phyloP scores from a whole-genome alignment of 2,329 filamentous ascomycete genomes.

The Allantophomopsis lycopodina region DNA sequence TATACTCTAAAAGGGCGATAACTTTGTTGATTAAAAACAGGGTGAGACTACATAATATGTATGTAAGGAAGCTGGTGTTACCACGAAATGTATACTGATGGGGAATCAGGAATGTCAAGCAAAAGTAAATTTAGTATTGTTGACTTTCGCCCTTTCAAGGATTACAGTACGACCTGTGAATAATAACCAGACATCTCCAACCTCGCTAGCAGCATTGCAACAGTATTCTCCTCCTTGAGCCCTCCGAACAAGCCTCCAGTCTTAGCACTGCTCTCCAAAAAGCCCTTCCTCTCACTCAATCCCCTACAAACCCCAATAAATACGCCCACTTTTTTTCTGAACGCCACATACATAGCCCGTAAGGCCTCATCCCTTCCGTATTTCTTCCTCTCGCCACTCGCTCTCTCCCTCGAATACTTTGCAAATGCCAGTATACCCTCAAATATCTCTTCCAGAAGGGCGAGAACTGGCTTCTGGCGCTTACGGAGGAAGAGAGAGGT shows the following conservation, averaged over 20 bases:
- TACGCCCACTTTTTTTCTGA: conserved; percentile 58
- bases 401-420: conserved; percentile 28
- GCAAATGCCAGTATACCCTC: conserved; percentile 58
- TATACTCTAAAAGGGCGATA: too few relatives aligned
- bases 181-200: conserved; percentile 64
- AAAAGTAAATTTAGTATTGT: too few relatives aligned
- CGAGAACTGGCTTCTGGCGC: conserved; percentile 59
- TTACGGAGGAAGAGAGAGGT: conserved; percentile 60
- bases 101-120: too few relatives aligned
- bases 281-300: conserved; percentile 45
- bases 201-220: conserved; percentile 53
- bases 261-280: conserved; percentile 17
- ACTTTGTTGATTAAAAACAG: too few relatives aligned
- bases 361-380: conserved; percentile 22
- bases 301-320: conserved; percentile 63
- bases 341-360: conserved; percentile 43
- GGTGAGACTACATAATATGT: too few relatives aligned
- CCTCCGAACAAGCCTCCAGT: conserved; percentile 14
- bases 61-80: too few relatives aligned
- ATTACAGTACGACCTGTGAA: conserved; percentile 6
- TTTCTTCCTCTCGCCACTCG: conserved; percentile 18
- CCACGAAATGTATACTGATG: too few relatives aligned
- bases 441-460: conserved; percentile 67
- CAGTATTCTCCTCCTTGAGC: conserved; percentile 37
- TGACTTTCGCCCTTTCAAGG: too few relatives aligned